Percentiles rank a stretch among this genome's conserved stretches.
phyloP scores from a whole-genome alignment of 208 protist genomes.

The Blechomonas ayalai region DNA sequence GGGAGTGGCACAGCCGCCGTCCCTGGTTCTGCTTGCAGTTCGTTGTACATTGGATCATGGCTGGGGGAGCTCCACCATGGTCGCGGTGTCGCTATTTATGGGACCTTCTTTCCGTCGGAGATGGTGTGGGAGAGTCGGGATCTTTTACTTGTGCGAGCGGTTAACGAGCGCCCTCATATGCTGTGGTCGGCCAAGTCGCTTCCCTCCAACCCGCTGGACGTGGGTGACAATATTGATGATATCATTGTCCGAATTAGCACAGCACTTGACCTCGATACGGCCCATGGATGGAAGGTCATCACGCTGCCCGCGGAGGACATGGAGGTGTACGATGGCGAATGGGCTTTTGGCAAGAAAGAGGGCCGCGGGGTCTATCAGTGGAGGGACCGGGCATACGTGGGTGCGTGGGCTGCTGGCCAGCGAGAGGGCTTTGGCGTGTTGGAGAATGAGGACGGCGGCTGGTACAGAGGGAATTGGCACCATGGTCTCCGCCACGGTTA shows the following conservation, averaged over 20 bases:
- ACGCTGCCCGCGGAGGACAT: constrained; percentile 14
- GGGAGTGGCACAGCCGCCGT: neutral
- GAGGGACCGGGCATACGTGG: constrained; percentile 65
- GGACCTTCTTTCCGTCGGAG: constrained; percentile 4
- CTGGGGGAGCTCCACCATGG: constrained; percentile 47
- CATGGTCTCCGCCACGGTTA: constrained; percentile 56
- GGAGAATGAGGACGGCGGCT: constrained; percentile 40
- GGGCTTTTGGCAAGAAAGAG: constrained; percentile 61
- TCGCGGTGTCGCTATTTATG: constrained; percentile 64
- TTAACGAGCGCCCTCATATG: constrained; percentile 33
- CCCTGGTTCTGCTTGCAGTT: constrained; percentile 13
- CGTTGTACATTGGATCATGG: constrained; percentile 78
- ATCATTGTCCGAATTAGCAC: neutral
- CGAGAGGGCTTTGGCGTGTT: constrained; percentile 74
- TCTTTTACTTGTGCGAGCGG: constrained; percentile 18
- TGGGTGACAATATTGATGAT: neutral
- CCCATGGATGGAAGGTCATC: constrained; percentile 6
- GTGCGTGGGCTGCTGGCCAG: constrained; percentile 58
- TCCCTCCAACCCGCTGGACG: constrained; percentile 9
- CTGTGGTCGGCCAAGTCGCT: constrained; percentile 47
- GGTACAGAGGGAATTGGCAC: constrained; percentile 79
- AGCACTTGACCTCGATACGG: neutral
- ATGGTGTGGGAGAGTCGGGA: constrained; percentile 1
- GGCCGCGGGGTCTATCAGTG: constrained; percentile 80
- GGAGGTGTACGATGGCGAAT: constrained; percentile 88